Percentiles rank a stretch among this genome's conserved stretches.
Conservation (phyloP, 768 basidiomycete genomes). For the Cystobasidium tubakii region DNA sequence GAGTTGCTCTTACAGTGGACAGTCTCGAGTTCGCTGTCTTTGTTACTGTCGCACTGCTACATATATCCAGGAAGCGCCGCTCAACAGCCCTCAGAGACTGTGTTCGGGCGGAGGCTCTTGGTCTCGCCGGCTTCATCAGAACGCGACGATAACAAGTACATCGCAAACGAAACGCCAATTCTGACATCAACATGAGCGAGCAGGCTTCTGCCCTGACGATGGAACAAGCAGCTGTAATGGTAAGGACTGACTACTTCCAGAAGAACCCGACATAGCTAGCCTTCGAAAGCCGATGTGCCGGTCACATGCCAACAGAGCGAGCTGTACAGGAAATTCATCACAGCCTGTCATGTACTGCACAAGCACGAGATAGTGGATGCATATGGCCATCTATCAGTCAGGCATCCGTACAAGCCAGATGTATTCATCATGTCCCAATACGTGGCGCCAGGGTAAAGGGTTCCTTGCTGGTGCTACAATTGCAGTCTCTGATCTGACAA, state of each 20-base stretch:
- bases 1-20: too few relatives aligned
- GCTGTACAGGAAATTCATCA: slow-evolving; percentile 16
- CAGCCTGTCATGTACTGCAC: slow-evolving; percentile 21
- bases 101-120: too few relatives aligned
- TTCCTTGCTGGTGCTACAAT: background rate
- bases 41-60: too few relatives aligned
- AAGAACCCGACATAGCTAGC: too few relatives aligned
- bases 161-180: too few relatives aligned
- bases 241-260: background rate
- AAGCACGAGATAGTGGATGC: slow-evolving; percentile 12
- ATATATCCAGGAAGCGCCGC: too few relatives aligned
- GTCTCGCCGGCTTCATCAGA: too few relatives aligned
- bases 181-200: too few relatives aligned
- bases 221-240: background rate
- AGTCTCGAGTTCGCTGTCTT: too few relatives aligned
- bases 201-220: background rate
- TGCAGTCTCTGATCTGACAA: too few relatives aligned
- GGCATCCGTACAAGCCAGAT: slow-evolving; percentile 10
- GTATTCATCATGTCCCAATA: slow-evolving; percentile 16
- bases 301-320: background rate
- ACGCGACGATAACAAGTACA: too few relatives aligned
- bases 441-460: background rate
- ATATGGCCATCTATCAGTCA: slow-evolving; percentile 17
- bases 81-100: too few relatives aligned
- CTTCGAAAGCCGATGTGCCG: background rate